phyloP scores from a whole-genome alignment of 441 rosid species.

The Kokia cookei region DNA sequence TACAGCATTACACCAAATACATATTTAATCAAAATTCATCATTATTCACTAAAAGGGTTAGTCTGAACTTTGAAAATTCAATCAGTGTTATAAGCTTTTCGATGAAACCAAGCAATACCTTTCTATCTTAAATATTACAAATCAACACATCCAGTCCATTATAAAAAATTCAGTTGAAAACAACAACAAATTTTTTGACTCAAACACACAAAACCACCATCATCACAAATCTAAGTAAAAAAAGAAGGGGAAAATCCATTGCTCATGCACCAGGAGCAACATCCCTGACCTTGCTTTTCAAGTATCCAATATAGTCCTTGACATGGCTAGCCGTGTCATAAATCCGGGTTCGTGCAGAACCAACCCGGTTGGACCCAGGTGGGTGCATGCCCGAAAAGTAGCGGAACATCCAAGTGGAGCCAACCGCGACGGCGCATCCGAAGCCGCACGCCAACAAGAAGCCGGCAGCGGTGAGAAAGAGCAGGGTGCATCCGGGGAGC shows the following conservation, averaged over 20 bases:
- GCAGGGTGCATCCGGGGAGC: slow-evolving; percentile 35
- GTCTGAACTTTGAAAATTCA: no score
- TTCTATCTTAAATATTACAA: no score
- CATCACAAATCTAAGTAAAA: background rate
- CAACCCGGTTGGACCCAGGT: slow-evolving; percentile 54
- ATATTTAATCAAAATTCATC: no score
- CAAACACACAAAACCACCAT: background rate
- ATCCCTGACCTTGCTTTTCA: slow-evolving; percentile 63
- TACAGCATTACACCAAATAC: slow-evolving; percentile 23
- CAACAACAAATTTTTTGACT: no score
- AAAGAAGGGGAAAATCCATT: background rate
- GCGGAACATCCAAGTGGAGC: slow-evolving; percentile 53
- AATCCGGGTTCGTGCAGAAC: slow-evolving; percentile 58
- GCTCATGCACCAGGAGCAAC: slow-evolving; percentile 85
- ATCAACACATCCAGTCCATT: no score
- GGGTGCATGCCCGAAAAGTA: slow-evolving; percentile 66
- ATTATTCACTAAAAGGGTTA: no score
- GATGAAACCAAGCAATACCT: no score
- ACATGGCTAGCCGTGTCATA: slow-evolving; percentile 71
- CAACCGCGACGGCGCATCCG: slow-evolving; percentile 28
- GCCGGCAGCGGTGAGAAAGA: slow-evolving; percentile 34
- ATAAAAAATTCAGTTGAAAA: no score
- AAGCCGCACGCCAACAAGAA: slow-evolving; percentile 47
- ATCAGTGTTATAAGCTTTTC: no score
- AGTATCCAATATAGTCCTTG: slow-evolving; percentile 69